Conservation (phyloP, 805 yeast species). For the Candida railenensis region DNA sequence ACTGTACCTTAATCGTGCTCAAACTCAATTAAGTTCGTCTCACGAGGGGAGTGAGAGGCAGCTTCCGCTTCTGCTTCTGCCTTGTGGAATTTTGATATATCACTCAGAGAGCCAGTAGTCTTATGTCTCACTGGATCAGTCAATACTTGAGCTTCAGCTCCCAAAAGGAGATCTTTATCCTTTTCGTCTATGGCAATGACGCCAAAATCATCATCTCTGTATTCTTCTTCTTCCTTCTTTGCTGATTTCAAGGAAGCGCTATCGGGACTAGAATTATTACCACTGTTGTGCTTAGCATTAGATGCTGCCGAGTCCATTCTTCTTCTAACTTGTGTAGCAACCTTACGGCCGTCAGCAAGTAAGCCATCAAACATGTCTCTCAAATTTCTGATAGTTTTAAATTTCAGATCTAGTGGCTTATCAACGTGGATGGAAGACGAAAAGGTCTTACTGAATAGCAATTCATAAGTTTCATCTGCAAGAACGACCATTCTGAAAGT, state of each 20-base stretch:
- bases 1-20: slow-evolving; percentile 22
- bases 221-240: slow-evolving; percentile 43
- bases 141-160: slow-evolving; percentile 47
- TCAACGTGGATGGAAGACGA: slow-evolving; percentile 67
- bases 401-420: slow-evolving; percentile 47
- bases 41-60: slow-evolving; percentile 1
- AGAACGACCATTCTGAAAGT: slow-evolving; percentile 92
- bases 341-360: slow-evolving; percentile 88
- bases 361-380: slow-evolving; percentile 89
- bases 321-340: slow-evolving; percentile 84
- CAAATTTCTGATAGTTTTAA: slow-evolving; percentile 55
- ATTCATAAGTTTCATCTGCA: slow-evolving; percentile 91
- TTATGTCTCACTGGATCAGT: slow-evolving; percentile 19
- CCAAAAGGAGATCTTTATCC: slow-evolving; percentile 49
- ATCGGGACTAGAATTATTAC: slow-evolving; percentile 8
- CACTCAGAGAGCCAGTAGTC: slow-evolving; percentile 15
- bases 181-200: slow-evolving; percentile 38
- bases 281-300: slow-evolving; percentile 18
- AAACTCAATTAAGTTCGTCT: slow-evolving; percentile 43
- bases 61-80: slow-evolving; percentile 15
- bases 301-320: slow-evolving; percentile 75
- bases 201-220: slow-evolving; percentile 45
- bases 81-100: slow-evolving; percentile 26
- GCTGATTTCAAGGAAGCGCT: slow-evolving; percentile 27
- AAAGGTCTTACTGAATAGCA: slow-evolving; percentile 71